Conservation (phyloP, 1,284 basidiomycete genomes). For the Ustilago bromivora region DNA sequence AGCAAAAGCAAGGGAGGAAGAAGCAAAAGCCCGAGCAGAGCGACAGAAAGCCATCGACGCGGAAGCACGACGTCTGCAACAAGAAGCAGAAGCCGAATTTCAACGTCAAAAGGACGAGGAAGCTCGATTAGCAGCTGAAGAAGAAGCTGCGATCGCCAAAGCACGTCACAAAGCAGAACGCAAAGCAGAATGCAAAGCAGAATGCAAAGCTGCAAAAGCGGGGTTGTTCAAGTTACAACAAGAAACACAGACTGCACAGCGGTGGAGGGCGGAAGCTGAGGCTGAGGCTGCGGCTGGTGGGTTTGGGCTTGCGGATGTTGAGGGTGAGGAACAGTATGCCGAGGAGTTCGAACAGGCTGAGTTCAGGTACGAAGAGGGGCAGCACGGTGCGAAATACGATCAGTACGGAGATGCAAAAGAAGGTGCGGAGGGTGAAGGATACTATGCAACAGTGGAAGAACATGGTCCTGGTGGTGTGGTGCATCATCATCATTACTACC, state of each 20-base stretch:
- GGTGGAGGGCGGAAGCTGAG: slow-evolving; percentile 57
- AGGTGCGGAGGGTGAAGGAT: slow-evolving; percentile 13
- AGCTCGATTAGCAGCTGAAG: slow-evolving; percentile 47
- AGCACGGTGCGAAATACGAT: slow-evolving; percentile 21
- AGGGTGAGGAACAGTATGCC: slow-evolving; percentile 15
- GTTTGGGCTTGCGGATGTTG: slow-evolving; percentile 42
- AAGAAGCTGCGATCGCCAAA: slow-evolving; percentile 62
- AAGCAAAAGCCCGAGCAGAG: slow-evolving; percentile 21
- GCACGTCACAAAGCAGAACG: slow-evolving; percentile 54
- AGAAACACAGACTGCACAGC: slow-evolving; percentile 31
- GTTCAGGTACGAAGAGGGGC: slow-evolving; percentile 26
- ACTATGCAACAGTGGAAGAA: slow-evolving; percentile 43
- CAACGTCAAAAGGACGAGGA: slow-evolving; percentile 43
- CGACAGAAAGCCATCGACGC: slow-evolving; percentile 24
- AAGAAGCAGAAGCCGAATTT: slow-evolving; percentile 45
- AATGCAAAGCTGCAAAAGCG: slow-evolving; percentile 57
- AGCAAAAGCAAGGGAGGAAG: slow-evolving; percentile 16
- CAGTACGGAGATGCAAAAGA: slow-evolving; percentile 48
- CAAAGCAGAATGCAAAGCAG: too few species aligned
- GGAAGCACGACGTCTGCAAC: slow-evolving; percentile 22
- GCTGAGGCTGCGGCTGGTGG: slow-evolving; percentile 62
- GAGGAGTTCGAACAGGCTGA: slow-evolving; percentile 15
- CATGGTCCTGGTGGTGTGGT: slow-evolving; percentile 43
- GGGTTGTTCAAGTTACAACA: slow-evolving; percentile 47
- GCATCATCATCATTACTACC: slow-evolving; percentile 64